A percentile compares a stretch with the other conserved stretches of the same genome.
Evolutionary conservation across 169 alveolate species (phyloP).

Genomic region (Babesia bovis): DNA sequence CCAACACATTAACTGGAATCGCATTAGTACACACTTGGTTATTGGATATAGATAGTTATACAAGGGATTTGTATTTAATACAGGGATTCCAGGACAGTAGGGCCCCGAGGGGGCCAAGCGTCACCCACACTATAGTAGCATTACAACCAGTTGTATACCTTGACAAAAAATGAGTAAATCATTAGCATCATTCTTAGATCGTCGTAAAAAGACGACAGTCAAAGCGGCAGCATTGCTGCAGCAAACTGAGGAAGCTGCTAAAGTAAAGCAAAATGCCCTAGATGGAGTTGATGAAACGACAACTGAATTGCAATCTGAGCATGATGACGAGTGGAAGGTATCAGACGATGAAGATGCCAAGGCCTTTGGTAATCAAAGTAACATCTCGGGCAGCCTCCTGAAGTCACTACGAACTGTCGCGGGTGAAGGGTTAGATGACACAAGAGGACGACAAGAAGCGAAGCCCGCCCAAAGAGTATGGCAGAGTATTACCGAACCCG

Average conservation of each 20-base stretch:
- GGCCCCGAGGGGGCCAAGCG: neutral
- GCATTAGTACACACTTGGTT: too few species aligned
- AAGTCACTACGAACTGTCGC: constrained; percentile 48
- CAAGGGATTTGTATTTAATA: too few species aligned
- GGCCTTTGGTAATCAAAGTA: constrained; percentile 8
- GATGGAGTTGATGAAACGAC: constrained; percentile 34
- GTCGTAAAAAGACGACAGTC: constrained; percentile 60
- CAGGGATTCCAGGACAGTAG: neutral
- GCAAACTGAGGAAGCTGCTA: constrained; percentile 65
- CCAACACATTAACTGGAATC: too few species aligned
- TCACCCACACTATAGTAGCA: neutral
- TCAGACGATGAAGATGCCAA: constrained; percentile 56
- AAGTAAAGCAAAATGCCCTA: constrained; percentile 28
- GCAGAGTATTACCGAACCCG: constrained; percentile 25
- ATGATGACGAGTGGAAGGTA: constrained; percentile 69
- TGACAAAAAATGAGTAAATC: constrained; percentile 37
- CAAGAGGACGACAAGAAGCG: constrained; percentile 9
- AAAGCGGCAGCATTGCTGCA: constrained; percentile 64
- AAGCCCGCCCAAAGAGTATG: constrained; percentile 57
- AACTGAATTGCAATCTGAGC: constrained; percentile 59
- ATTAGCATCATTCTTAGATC: constrained; percentile 60
- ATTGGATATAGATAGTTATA: too few species aligned
- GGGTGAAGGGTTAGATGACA: constrained; percentile 47
- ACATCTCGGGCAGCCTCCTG: constrained; percentile 48
- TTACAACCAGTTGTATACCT: neutral